These are phyloP conservation scores for Oryza rufipogon DNA, from an alignment of 176 grass and related monocot species.

Conservation along the genomic window DNA sequence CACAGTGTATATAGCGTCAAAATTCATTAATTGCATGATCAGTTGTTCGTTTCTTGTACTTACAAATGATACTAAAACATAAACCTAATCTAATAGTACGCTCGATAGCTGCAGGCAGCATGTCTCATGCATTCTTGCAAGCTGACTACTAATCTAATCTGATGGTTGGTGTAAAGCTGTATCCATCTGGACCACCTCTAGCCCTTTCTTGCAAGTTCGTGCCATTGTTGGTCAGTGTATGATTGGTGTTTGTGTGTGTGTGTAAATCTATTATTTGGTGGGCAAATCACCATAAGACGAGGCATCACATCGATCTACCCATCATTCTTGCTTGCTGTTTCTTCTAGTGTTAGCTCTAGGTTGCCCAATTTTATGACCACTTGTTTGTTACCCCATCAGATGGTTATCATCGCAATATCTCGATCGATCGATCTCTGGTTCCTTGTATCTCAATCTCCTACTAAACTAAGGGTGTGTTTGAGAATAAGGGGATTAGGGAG, in stretches of 20 bases:
- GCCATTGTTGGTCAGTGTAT: background rate
- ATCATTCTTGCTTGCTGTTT: background rate
- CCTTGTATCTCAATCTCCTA: background rate
- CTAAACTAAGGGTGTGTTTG: too few species aligned
- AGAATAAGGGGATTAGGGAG: too few species aligned
- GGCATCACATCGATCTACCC: background rate
- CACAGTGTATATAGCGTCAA: background rate
- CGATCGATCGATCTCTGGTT: background rate
- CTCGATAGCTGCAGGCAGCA: background rate
- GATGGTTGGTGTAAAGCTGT: background rate
- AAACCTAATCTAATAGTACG: too few species aligned
- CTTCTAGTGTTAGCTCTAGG: background rate
- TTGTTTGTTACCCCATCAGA: conserved; percentile 21
- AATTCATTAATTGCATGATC: background rate
- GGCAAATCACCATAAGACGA: background rate
- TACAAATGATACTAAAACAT: background rate
- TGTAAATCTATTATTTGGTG: background rate
- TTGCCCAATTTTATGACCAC: background rate
- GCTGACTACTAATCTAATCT: background rate
- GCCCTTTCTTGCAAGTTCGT: background rate
- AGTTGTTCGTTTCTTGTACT: background rate
- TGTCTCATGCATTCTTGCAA: background rate
- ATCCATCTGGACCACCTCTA: background rate
- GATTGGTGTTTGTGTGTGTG: background rate
- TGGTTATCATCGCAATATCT: background rate